These are phyloP conservation scores for Cystofilobasidium bisporidii DNA, from an alignment of 768 basidiomycete genomes.

Conservation along the genomic window DNA sequence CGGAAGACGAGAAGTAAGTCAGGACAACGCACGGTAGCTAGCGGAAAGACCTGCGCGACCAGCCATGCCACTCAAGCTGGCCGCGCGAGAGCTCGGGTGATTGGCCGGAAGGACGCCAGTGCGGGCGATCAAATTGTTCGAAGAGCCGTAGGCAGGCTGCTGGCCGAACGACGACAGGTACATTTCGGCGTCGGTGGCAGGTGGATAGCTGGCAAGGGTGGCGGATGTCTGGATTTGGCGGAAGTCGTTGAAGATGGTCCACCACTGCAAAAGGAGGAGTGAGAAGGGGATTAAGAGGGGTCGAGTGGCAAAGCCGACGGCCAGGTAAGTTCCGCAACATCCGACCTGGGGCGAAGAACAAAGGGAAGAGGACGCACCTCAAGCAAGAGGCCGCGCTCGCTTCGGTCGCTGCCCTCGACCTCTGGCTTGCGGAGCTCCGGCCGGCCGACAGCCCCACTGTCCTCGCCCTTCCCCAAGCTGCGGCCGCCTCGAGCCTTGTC, in stretches of 20 bases:
- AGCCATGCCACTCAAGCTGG: neutral
- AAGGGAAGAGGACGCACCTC: neutral
- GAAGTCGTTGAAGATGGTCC: slow-evolving; percentile 11
- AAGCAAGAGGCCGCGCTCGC: neutral
- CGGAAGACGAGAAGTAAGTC: neutral
- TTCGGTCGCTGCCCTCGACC: neutral
- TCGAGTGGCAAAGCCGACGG: no score
- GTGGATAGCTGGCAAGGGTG: neutral
- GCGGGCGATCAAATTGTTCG: neutral
- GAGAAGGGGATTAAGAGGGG: no score
- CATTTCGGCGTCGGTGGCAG: neutral
- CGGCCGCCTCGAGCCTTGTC: neutral
- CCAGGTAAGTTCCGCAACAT: neutral
- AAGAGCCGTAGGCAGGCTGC: neutral
- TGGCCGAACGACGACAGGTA: slow-evolving; percentile 6
- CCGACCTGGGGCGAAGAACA: neutral
- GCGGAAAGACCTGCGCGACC: neutral
- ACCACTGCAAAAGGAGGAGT: slow-evolving; percentile 6
- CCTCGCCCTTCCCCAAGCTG: neutral
- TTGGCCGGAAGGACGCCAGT: neutral
- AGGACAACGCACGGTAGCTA: neutral
- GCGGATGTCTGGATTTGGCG: slow-evolving; percentile 4
- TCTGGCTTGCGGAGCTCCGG: neutral
- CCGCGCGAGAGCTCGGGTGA: neutral
- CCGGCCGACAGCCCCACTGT: neutral